Conservation (phyloP, 2,329 filamentous ascomycete genomes). For the Cladophialophora exuberans region DNA sequence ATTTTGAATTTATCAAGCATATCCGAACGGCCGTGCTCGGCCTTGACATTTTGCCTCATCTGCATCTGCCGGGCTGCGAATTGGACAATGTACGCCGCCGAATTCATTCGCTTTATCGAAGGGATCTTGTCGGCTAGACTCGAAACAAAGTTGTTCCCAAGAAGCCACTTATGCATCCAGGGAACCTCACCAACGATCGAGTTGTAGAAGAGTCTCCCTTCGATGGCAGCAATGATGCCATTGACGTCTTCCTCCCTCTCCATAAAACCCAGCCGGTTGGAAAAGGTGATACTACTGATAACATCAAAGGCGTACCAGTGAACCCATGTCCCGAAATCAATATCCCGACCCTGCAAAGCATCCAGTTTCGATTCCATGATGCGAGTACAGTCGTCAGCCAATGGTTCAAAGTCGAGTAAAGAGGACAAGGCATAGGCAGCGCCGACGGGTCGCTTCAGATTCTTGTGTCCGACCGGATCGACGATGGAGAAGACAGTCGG, state of each 20-base stretch:
- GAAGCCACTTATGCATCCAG: conserved; percentile 17
- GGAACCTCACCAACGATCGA: conserved; percentile 27
- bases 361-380: conserved; percentile 26
- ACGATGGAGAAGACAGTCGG: conserved; percentile 44
- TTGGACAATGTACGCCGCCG: conserved; percentile 20
- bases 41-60: conserved; percentile 12
- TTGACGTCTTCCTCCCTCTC: conserved; percentile 40
- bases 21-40: conserved; percentile 16
- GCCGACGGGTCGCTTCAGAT: conserved; percentile 44
- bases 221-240: conserved; percentile 38
- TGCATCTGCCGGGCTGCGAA: conserved; percentile 27
- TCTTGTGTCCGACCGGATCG: conserved; percentile 46
- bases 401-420: conserved; percentile 44
- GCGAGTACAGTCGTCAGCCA: conserved; percentile 37
- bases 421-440: conserved; percentile 46
- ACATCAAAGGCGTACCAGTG: conserved; percentile 44
- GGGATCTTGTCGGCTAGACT: conserved; percentile 19
- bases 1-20: conserved; percentile 26
- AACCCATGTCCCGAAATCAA: conserved; percentile 39
- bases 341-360: conserved; percentile 19
- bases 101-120: conserved; percentile 23
- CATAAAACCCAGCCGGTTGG: conserved; percentile 40
- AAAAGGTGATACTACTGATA: conserved; percentile 42
- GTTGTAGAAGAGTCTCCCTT: conserved; percentile 24
- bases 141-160: conserved; percentile 18